These are phyloP conservation scores for Fulvia fulva DNA, from an alignment of 2,329 filamentous ascomycete genomes.

Conservation along the genomic window DNA sequence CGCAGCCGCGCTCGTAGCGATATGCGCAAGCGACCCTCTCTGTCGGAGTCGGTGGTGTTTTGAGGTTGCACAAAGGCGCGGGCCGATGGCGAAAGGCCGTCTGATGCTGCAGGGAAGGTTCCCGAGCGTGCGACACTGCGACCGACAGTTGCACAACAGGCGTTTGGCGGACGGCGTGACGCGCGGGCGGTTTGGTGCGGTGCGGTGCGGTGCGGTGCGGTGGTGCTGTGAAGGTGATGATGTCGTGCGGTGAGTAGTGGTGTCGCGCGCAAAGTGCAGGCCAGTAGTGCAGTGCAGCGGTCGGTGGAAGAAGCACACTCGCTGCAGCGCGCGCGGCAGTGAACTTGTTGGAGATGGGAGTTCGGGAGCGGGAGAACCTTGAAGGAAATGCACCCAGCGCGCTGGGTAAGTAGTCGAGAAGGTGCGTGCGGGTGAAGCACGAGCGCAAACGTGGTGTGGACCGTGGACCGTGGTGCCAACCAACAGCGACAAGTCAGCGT, in stretches of 20 bases:
- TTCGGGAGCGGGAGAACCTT: not conserved
- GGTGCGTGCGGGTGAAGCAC: not conserved
- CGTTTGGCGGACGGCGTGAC: not conserved
- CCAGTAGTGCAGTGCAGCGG: not conserved
- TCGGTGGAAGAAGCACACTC: not conserved
- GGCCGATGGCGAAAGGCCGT: slow-evolving; percentile 7
- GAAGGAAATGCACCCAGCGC: not conserved
- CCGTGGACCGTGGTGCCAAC: too few relatives aligned
- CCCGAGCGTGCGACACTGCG: not conserved
- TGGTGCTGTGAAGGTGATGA: not conserved
- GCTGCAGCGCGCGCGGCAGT: not conserved
- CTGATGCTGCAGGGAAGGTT: not conserved
- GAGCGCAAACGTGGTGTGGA: not conserved
- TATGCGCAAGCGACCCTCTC: slow-evolving; percentile 1
- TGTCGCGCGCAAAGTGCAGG: not conserved
- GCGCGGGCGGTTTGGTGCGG: not conserved
- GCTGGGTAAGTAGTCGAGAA: not conserved
- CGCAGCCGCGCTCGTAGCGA: not conserved
- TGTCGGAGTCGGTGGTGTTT: slow-evolving; percentile 1
- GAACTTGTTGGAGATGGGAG: not conserved
- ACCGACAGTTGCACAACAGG: not conserved
- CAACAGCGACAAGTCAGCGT: too few relatives aligned
- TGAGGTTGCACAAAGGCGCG: slow-evolving; percentile 16
- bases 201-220: not conserved
- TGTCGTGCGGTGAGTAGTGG: not conserved